Evolutionary conservation across 2,329 filamentous ascomycete genomes (phyloP), one percentile per base, ranked within the genome.

Genomic region (Waltergamsia citrina): DNA sequence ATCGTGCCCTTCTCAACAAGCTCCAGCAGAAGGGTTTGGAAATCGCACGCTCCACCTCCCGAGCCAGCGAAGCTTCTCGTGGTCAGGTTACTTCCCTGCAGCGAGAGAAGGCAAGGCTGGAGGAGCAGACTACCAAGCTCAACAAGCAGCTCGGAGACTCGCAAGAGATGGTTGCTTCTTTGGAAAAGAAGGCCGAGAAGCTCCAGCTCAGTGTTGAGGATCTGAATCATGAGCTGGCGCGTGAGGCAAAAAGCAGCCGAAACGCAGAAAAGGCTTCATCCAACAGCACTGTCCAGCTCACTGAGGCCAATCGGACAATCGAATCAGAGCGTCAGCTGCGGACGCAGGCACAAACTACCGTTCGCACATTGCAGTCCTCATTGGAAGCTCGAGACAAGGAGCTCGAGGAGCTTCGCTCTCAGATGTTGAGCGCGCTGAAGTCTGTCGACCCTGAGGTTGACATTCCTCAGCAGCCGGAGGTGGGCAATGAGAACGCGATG

Each of bases 1-100:
- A 96, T 49, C 81, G 86, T 33, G 81, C 87, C 5, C 66, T 98
- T n/a, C 71, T 96, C 43, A 96, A 95, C 63, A 96, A 96, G 59
- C 71, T 98, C 14, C 90, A 96, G 50, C 90, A 96, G 50, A 96
- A 96, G 65, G 92, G 93, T 20, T 71, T 98, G 6, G 90, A 98
- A 52, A 93, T 98, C 54, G 90, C 90, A 26, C 77, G 92, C 29
- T 92, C 90, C 1, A 85, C 77, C 39, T 94, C 88, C 5, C 81
- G 81, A 38, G 90, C 84, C 20, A 87, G 75, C 40, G 90, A 96
- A 46, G 84, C 78, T 21, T 85, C 87, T 30, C 79, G 88, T 24
- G 71, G 79, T 3, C 83, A 92, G 44, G 67, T 95, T 31, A 58
- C 74, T 25, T 77, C 80, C 38, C 64, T 95, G 19, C 86, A 90